phyloP scores from a whole-genome alignment of 2,329 filamentous ascomycete species.

The Alternaria brassicicola region DNA sequence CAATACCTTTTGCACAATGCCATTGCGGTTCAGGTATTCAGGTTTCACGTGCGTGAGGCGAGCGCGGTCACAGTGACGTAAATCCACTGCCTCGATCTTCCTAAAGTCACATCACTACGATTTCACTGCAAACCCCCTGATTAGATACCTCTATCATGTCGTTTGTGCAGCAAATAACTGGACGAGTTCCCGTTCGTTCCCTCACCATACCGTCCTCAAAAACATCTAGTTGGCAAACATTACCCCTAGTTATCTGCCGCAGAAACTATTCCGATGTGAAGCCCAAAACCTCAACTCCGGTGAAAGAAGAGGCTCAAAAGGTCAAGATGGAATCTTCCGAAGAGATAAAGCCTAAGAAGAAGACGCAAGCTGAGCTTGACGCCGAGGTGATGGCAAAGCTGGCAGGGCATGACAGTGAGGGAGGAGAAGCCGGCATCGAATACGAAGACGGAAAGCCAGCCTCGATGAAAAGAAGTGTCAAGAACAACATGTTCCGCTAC shows the following conservation, averaged over 20 bases:
- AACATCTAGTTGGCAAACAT: background rate
- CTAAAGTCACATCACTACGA: background rate
- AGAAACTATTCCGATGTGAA: conserved; percentile 12
- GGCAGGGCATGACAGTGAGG: conserved; percentile 70
- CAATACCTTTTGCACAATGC: background rate
- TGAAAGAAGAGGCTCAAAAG: conserved; percentile 14
- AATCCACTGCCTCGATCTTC: background rate
- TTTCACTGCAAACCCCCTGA: background rate
- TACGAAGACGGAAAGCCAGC: conserved; percentile 76
- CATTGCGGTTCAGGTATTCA: background rate
- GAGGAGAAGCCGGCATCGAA: conserved; percentile 73
- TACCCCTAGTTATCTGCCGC: background rate
- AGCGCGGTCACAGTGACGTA: conserved; percentile 35
- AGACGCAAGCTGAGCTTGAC: conserved; percentile 68
- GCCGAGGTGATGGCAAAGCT: conserved; percentile 70
- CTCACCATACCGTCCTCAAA: background rate
- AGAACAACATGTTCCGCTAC: conserved; percentile 77
- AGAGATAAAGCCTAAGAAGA: conserved; percentile 45
- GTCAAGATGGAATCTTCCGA: conserved; percentile 16
- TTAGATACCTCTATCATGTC: background rate
- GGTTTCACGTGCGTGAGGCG: conserved; percentile 2
- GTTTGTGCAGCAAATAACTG: background rate
- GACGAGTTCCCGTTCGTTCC: background rate
- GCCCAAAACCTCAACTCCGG: background rate
- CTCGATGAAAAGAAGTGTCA: conserved; percentile 74